Evolutionary conservation across 345 rosid species (phyloP), one percentile per base, ranked within the genome.

Genomic region (Nasturtium officinale): DNA sequence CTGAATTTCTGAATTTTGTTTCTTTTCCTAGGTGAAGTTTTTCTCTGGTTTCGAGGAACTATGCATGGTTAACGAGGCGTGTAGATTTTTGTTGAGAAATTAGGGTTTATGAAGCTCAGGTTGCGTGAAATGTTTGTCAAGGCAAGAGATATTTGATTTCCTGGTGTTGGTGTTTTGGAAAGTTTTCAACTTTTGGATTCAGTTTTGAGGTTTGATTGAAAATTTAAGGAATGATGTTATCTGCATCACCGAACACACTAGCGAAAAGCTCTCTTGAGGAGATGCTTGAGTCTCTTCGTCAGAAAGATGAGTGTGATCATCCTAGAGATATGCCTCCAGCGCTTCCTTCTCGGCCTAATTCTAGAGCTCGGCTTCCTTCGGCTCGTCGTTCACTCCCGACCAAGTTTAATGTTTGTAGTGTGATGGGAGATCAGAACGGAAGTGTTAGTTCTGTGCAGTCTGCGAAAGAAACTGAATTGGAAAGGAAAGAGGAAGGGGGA

Each of bases 251-350:
- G 3, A 54, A 82, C 10, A 68, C 79, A 8, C 64, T 84, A 74
- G 83, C 83, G 53, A 88, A 87, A 74, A 91, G 98, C 83, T 95
- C 99, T n/a, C 75, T 95, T 21, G 99, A 95, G 86, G 99, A 85
- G 84, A 95, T 95, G 99, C 77, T 95, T 29, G 97, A 89, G 29
- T 86, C 94, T 10, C 85, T 95, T 37, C 82, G 93, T 61, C 80
- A 79, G 76, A 85, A 77, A 26, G 96, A 95, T 40, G 93, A 89
- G 65, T 79, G 67, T 13, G 96, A 85, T 67, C 86, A 77, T 65
- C 86, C 90, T 12, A 86, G 78, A 77, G 99, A 95, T 74, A 75
- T 85, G 72, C 99, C 98, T 0, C 99, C 99, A 5, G 92, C 90
- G 52, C 82, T 95, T 84, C 99, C 99, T 47, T 78, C 92, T 10